These are phyloP conservation scores for Taphrina betulina DNA, from an alignment of 1,139 yeast genomes.

Conservation along the genomic window DNA sequence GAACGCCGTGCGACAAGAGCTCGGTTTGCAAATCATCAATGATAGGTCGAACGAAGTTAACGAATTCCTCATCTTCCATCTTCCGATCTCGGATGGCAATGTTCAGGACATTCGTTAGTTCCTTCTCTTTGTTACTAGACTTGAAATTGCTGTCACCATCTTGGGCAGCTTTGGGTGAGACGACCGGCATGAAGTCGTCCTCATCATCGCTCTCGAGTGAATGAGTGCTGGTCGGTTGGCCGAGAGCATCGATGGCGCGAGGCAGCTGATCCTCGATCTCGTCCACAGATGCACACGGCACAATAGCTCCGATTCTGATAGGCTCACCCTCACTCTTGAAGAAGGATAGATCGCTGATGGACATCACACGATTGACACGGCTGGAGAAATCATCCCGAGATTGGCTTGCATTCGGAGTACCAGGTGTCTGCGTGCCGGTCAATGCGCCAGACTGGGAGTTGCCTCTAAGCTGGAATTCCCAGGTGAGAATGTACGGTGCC, in stretches of 20 bases:
- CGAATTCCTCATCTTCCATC: slow-evolving; percentile 65
- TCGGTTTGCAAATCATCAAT: slow-evolving; percentile 70
- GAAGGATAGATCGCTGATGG: slow-evolving; percentile 87
- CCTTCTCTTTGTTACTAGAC: slow-evolving; percentile 39
- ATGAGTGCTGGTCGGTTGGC: slow-evolving; percentile 48
- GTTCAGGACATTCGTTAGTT: slow-evolving; percentile 73
- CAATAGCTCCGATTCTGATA: slow-evolving; percentile 80
- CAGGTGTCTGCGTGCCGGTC: slow-evolving; percentile 31
- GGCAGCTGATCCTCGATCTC: slow-evolving; percentile 80
- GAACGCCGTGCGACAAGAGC: slow-evolving; percentile 51
- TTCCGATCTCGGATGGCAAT: slow-evolving; percentile 71
- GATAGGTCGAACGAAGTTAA: slow-evolving; percentile 62
- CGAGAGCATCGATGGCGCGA: slow-evolving; percentile 68
- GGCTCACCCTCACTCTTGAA: slow-evolving; percentile 61
- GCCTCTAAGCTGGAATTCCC: slow-evolving; percentile 88
- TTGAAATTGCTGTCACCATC: slow-evolving; percentile 36
- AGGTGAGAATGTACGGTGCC: slow-evolving; percentile 68
- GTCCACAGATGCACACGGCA: slow-evolving; percentile 78
- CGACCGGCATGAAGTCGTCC: slow-evolving; percentile 45
- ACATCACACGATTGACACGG: slow-evolving; percentile 69
- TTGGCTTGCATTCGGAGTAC: slow-evolving; percentile 37
- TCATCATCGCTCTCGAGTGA: slow-evolving; percentile 38
- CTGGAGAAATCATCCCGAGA: slow-evolving; percentile 40
- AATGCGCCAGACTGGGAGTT: slow-evolving; percentile 56
- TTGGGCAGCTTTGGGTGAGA: slow-evolving; percentile 33